These are phyloP conservation scores for Penicillium coprophilum DNA, from an alignment of 495 filamentous ascomycete genomes.

Conservation along the genomic window DNA sequence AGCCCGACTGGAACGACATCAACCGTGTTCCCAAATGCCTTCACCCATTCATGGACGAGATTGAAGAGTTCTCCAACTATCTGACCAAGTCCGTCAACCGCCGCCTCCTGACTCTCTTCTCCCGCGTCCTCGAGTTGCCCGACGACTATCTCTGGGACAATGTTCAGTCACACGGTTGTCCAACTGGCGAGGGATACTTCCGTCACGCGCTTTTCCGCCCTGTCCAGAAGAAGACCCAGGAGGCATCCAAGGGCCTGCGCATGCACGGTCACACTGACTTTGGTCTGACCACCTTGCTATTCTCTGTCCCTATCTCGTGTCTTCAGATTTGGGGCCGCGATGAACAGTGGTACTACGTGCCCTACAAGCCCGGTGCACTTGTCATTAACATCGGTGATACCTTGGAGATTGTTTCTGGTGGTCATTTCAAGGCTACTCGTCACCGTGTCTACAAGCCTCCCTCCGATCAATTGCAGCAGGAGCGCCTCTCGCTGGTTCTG, in stretches of 20 bases:
- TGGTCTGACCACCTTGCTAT: constrained; percentile 43
- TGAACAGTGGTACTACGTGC: constrained; percentile 45
- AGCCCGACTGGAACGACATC: constrained; percentile 35
- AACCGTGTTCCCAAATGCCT: constrained; percentile 38
- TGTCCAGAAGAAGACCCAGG: constrained; percentile 37
- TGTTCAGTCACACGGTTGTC: constrained; percentile 45
- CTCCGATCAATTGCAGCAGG: constrained; percentile 38
- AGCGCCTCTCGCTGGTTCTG: constrained; percentile 44
- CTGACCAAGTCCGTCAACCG: constrained; percentile 46
- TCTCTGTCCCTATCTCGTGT: constrained; percentile 43
- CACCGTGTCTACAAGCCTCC: constrained; percentile 46
- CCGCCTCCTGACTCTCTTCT: constrained; percentile 44
- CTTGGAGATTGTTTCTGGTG: constrained; percentile 48
- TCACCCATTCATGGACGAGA: constrained; percentile 48
- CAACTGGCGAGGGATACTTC: constrained; percentile 48
- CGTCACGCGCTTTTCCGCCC: constrained; percentile 47
- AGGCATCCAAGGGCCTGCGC: constrained; percentile 40
- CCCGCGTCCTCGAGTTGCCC: constrained; percentile 46
- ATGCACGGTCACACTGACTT: constrained; percentile 51
- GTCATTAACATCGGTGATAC: constrained; percentile 51
- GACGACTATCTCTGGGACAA: constrained; percentile 49
- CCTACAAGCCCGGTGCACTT: constrained; percentile 44
- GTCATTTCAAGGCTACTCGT: constrained; percentile 49
- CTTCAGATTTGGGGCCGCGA: constrained; percentile 46
- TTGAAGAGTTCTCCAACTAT: constrained; percentile 44